Base-by-base conservation (phyloP, 306 rosid genomes). In the Pyrus pyrifolia region DNA sequence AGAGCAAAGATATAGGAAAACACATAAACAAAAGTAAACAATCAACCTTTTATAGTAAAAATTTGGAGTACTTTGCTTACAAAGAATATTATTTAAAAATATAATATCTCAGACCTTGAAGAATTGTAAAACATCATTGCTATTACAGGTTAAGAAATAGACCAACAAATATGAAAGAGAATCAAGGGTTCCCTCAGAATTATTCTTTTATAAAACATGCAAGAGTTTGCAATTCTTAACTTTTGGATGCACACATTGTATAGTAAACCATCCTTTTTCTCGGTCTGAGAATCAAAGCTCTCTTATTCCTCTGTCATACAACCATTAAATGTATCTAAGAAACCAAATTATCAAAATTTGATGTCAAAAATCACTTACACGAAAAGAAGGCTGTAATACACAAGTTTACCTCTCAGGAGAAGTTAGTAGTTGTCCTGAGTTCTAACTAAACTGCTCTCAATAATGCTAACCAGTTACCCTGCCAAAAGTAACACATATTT, bases 301-400 rank as follows among this genome's bases (percentile, higher is more conserved):
- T 57, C 8, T 35, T 4, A 38, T 35, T 57, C 27, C 21, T 19
- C 68, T 49, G 30, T 60, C 6, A 10, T 52, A 27, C 65, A 53
- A 14, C 33, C 35, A 70, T 40, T 17, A 68, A 68, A 57, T 60
- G 70, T 45, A 68, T 35, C 17, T 67, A 3, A 31, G 64, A 72
- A 72, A 51, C 11, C 38, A n/a, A n/a, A 19, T 60, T 70, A 61
- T 38, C 8, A 66, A 74, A 38, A 59, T 68, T 61, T 38, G 58
- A 38, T 62, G n/a, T 72, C 30, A 53, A 77, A 52, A 72, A 5
- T 11, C 35, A 29, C 67, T 70, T 72, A 75, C 82, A 63, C 17
- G 27, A 21, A 51, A 58, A 69, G 57, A 40, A n/a, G 55, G 52
- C 49, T n/a, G 42, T 60, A 77, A 59, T 57, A 60, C 22, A 71